phyloP scores from a whole-genome alignment of 441 rosid species.

The Heliophila coronopifolia region DNA sequence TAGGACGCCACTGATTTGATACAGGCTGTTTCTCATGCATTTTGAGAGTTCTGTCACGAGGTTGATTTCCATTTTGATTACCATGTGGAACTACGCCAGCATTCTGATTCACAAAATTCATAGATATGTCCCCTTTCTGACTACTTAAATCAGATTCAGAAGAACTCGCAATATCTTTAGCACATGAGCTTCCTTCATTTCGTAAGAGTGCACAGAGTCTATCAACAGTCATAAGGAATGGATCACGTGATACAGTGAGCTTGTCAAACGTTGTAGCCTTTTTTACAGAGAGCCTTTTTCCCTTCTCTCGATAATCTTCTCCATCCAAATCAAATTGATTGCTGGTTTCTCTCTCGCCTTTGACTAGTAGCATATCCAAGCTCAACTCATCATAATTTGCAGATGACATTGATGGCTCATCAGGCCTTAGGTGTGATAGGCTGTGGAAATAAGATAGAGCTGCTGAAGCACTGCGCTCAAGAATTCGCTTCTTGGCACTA shows the following conservation, averaged over 20 bases:
- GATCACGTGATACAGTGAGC: conserved; percentile 42
- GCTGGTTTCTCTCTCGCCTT: conserved; percentile 35
- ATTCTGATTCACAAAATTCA: conserved; percentile 28
- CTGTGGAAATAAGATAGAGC: conserved; percentile 63
- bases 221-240: conserved; percentile 50
- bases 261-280: conserved; percentile 25
- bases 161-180: conserved; percentile 25
- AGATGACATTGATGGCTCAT: conserved; percentile 37
- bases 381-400: conserved; percentile 37
- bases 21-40: conserved; percentile 37
- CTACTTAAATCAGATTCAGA: conserved; percentile 25
- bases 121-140: conserved; percentile 29
- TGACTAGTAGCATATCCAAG: conserved; percentile 34
- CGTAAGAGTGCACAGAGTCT: conserved; percentile 38
- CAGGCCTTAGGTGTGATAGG: conserved; percentile 36
- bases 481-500: conserved; percentile 68
- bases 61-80: conserved; percentile 31
- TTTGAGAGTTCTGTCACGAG: conserved; percentile 30
- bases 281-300: conserved; percentile 15
- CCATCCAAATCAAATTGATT: conserved; percentile 26
- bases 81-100: conserved; percentile 27
- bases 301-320: conserved; percentile 28
- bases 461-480: conserved; percentile 72
- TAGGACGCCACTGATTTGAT: conserved; percentile 29
- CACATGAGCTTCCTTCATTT: conserved; percentile 33